These are phyloP conservation scores for Pleurotus citrinopileatus DNA, from an alignment of 768 basidiomycete species.

Conservation along the genomic window DNA sequence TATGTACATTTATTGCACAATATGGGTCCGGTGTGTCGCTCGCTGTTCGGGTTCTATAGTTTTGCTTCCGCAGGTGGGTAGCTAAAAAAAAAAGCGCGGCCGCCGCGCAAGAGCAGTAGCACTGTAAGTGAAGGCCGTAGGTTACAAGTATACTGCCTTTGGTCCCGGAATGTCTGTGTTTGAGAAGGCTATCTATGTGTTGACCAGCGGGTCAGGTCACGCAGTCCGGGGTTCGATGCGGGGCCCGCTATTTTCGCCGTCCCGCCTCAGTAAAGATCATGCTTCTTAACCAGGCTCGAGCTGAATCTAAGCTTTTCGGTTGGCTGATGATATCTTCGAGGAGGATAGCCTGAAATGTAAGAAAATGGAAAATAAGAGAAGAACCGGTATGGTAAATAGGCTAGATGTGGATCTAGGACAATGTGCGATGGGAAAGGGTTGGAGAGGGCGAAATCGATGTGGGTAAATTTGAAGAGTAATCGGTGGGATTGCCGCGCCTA, in stretches of 20 bases:
- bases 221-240: too few species aligned
- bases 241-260: not conserved
- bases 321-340: too few species aligned
- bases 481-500: conserved; percentile 8
- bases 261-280: too few species aligned
- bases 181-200: too few species aligned
- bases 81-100: conserved; percentile 7
- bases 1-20: not conserved
- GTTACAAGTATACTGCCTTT: too few species aligned
- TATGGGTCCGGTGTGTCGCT: too few species aligned
- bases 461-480: not conserved
- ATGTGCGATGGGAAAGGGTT: conserved; percentile 8
- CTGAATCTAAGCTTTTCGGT: not conserved
- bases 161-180: too few species aligned
- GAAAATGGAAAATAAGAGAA: not conserved
- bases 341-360: too few species aligned
- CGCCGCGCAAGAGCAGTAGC: not conserved
- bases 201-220: too few species aligned
- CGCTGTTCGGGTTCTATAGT: too few species aligned
- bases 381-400: not conserved
- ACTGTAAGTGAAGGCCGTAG: too few species aligned
- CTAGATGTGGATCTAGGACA: conserved; percentile 8
- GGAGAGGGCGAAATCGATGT: conserved; percentile 4
- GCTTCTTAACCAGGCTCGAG: not conserved
- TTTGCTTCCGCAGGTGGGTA: not conserved